Evolutionary conservation across 139 green algal genomes (phyloP), one percentile per base, ranked within the genome.

Genomic region (Tetraselmis striata): DNA sequence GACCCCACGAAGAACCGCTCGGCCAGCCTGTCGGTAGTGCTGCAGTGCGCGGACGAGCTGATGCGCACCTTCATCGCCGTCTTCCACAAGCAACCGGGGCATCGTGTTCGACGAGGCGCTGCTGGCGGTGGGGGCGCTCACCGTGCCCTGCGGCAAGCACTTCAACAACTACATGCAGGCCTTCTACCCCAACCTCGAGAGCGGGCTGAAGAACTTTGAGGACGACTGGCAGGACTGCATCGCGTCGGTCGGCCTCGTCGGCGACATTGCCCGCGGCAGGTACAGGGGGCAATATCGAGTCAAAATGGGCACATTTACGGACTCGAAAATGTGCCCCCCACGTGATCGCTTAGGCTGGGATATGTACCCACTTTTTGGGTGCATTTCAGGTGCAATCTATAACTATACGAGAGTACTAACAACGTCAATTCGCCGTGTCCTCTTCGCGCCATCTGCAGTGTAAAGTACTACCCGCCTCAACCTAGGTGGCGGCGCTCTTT

Each of bases 31-130:
- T 82, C 85, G 1, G 88, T 85, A 22, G 84, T 96, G 58, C 31
- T 93, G 87, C 90, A 92, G 81, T 93, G 88, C 76, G 93, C 90
- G 11, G 95, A 99, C 87, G 75, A 90, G 81, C 91, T 95, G 87
- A 96, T 96, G 92, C 83, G 89, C 79, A 90, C 90, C 28, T 87
- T 97, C 82, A 87, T 96, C 24, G 76, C 82, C n/a, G 89, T 94
- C 5, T 87, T 94, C 27, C 80, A 82, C n/a, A n/a, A n/a, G n/a
- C 84, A 85, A 81, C 45, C 84, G 77, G 31, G 81, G 77, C 24
- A 94, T 83, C 1, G 95, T 99, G 74, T 95, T 97, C 79, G 95
- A 99, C 88, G 96, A 99, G 85, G 95, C 93, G 0, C 97, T 99
- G 94, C 90, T 98, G 77, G 94, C 96, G 2, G 93, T 97, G 29